phyloP scores from a whole-genome alignment of 2,329 filamentous ascomycete genomes.

The Raffaelea albimanens region DNA sequence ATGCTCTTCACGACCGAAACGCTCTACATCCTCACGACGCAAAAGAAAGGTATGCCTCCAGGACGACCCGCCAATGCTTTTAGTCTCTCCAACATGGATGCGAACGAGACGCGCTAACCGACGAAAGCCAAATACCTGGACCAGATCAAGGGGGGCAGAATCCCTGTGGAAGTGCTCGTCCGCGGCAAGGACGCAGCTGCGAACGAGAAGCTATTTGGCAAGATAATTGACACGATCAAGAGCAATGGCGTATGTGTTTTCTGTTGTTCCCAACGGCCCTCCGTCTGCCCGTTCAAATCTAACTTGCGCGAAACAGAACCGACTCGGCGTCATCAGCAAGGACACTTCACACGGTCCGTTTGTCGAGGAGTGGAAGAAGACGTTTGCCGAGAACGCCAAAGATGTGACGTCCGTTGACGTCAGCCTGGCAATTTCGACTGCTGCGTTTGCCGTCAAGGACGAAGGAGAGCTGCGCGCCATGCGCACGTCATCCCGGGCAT shows the following conservation, averaged over 20 bases:
- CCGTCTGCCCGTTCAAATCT: neutral
- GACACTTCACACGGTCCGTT: slow-evolving; percentile 81
- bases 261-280: neutral
- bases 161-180: slow-evolving; percentile 84
- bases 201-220: slow-evolving; percentile 83
- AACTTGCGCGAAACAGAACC: slow-evolving; percentile 50
- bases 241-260: slow-evolving; percentile 66
- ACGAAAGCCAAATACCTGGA: slow-evolving; percentile 82
- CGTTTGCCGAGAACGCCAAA: slow-evolving; percentile 67
- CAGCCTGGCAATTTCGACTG: slow-evolving; percentile 66
- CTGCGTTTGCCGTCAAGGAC: slow-evolving; percentile 87
- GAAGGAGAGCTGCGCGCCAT: slow-evolving; percentile 90
- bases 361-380: slow-evolving; percentile 90
- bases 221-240: slow-evolving; percentile 80
- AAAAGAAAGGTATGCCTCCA: slow-evolving; percentile 76
- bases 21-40: slow-evolving; percentile 87
- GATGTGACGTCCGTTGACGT: slow-evolving; percentile 87
- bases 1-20: slow-evolving; percentile 85
- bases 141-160: slow-evolving; percentile 81
- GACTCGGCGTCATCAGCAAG: slow-evolving; percentile 79
- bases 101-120: slow-evolving; percentile 3
- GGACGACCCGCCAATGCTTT: neutral
- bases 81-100: neutral
- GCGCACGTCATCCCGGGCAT: slow-evolving; percentile 87
- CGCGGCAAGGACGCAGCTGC: slow-evolving; percentile 84